Evolutionary conservation across 352 stramenopile species (phyloP), one percentile per base, ranked within the genome.

Genomic region (Phytophthora palmivora): DNA sequence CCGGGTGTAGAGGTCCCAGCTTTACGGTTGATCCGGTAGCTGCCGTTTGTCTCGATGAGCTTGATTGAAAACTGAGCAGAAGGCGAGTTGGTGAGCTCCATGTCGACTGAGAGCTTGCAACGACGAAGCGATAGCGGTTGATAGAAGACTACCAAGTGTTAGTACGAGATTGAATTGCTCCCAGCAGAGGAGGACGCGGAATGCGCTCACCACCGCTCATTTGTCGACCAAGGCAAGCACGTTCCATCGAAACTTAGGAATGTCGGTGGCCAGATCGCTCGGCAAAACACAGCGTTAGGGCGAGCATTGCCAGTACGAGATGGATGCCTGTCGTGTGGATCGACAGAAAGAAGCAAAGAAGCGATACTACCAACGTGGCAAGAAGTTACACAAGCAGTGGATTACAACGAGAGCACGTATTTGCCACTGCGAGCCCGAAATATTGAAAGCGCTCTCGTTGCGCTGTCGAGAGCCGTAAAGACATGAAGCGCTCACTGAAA

Each of bases 191-290:
- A 28, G 24, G 24, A 28, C 24, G 24, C n/a, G n/a, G n/a, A n/a
- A n/a, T n/a, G n/a, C n/a, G n/a, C n/a, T n/a, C n/a, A n/a, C n/a
- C n/a, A n/a, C n/a, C n/a, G n/a, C n/a, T n/a, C n/a, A n/a, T n/a
- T n/a, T n/a, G n/a, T n/a, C n/a, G n/a, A n/a, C n/a, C n/a, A n/a
- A n/a, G n/a, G n/a, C n/a, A n/a, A 36, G 21, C 2, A 32, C 26
- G 30, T 63, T 65, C 37, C 53, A 64, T 58, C 60, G 60, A 69
- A 67, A 63, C 51, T 57, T n/a, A n/a, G n/a, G n/a, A n/a, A n/a
- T n/a, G n/a, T 63, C 21, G 43, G 28, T 67, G 51, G 59, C 44
- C 59, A 67, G 58, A 50, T 45, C 37, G 56, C 26, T 50, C n/a
- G 45, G 34, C 50, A 57, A 55, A 53, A 51, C 16, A 12, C 30